Evolutionary conservation across 352 stramenopile genomes (phyloP).

Genomic region (Phytophthora multivora): DNA sequence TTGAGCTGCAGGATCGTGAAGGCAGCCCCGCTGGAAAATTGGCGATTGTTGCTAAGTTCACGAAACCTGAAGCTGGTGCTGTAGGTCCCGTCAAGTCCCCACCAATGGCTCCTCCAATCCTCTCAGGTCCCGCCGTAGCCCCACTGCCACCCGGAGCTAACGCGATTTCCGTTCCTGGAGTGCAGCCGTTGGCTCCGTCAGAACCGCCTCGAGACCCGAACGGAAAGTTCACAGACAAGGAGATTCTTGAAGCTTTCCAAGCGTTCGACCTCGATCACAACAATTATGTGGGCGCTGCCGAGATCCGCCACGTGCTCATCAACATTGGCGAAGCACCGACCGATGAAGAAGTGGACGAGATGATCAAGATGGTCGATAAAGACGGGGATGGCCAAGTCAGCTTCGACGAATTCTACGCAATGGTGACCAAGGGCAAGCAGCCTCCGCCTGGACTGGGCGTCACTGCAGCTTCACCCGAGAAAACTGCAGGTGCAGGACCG

Average conservation of each 20-base stretch:
- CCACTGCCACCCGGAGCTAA: conserved; percentile 63
- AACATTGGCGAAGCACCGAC: conserved; percentile 95
- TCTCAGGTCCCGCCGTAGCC: conserved; percentile 67
- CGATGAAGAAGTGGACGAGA: conserved; percentile 96
- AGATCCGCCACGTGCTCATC: conserved; percentile 95
- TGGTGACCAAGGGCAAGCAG: conserved; percentile 94
- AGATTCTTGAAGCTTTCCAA: conserved; percentile 94
- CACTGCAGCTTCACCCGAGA: conserved; percentile 32
- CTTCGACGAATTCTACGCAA: conserved; percentile 96
- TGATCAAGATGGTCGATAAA: conserved; percentile 97
- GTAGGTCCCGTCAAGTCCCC: conserved; percentile 50
- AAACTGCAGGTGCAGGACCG: conserved; percentile 29
- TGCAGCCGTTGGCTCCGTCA: conserved; percentile 57
- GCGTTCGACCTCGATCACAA: conserved; percentile 96
- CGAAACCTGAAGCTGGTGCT: conserved; percentile 54
- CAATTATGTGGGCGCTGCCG: conserved; percentile 94
- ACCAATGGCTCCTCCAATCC: conserved; percentile 60
- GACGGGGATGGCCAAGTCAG: conserved; percentile 95
- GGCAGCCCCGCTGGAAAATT: conserved; percentile 84
- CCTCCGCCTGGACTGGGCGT: conserved; percentile 86
- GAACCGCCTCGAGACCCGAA: conserved; percentile 90
- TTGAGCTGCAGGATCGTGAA: conserved; percentile 88
- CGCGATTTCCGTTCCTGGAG: conserved; percentile 56
- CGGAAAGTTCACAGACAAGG: conserved; percentile 96
- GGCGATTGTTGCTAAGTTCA: conserved; percentile 87